Conservation (phyloP, 2,329 filamentous ascomycete genomes). For the Exutisphaerella laricina region DNA sequence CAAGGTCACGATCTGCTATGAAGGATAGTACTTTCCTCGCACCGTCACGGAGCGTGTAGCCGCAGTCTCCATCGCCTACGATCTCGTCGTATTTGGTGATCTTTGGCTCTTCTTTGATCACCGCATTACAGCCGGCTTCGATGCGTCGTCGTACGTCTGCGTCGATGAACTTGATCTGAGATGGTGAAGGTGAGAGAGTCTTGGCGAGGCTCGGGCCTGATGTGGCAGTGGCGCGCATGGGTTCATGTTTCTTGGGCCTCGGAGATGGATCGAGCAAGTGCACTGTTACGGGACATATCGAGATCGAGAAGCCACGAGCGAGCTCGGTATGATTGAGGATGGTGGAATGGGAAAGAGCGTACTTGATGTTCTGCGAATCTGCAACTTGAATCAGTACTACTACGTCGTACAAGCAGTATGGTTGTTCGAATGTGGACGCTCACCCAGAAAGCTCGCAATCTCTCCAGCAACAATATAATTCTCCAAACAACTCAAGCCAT, state of each 20-base stretch:
- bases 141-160: conserved; percentile 26
- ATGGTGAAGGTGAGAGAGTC: conserved; percentile 14
- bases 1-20: conserved; percentile 29
- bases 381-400: no score
- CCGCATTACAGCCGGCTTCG: conserved; percentile 29
- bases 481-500: conserved; percentile 33
- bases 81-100: conserved; percentile 37
- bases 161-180: conserved; percentile 29
- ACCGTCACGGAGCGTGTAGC: conserved; percentile 34
- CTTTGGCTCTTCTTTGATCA: conserved; percentile 32
- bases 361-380: conserved; percentile 29
- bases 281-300: conserved; percentile 27
- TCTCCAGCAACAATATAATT: conserved; percentile 35
- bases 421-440: no score
- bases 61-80: conserved; percentile 36
- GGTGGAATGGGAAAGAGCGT: conserved; percentile 33
- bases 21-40: conserved; percentile 33
- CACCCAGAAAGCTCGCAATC: conserved; percentile 31
- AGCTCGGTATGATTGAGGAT: conserved; percentile 27
- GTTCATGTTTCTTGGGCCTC: conserved; percentile 20
- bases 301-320: conserved; percentile 33
- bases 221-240: conserved; percentile 10
- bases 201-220: conserved; percentile 9
- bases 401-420: no score
- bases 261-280: conserved; percentile 26